Evolutionary conservation across 148 eudicot genomes (phyloP).

Genomic region (Rhododendron mucronatum): DNA sequence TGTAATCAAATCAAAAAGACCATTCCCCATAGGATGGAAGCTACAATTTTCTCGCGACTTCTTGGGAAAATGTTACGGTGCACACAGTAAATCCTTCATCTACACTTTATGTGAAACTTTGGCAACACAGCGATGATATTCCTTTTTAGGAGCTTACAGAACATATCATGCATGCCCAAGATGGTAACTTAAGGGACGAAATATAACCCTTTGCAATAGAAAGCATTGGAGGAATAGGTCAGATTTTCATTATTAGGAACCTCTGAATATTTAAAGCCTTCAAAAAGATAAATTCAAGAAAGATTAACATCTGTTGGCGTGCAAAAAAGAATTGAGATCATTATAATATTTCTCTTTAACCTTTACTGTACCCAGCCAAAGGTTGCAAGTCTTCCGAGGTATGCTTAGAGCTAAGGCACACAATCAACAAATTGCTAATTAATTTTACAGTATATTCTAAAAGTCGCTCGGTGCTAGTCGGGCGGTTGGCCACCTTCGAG

Average conservation of each 20-base stretch:
- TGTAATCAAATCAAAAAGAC: neutral
- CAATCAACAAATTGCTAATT: neutral
- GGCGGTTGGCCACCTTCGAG: too few relatives aligned
- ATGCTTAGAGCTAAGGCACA: neutral
- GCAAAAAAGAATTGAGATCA: neutral
- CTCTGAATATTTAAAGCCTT: neutral
- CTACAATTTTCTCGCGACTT: neutral
- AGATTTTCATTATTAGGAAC: neutral
- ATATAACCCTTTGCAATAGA: neutral
- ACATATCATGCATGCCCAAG: neutral
- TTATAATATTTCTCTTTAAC: too few relatives aligned
- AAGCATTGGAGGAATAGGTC: neutral
- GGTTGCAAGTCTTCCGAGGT: neutral
- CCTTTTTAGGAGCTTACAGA: neutral
- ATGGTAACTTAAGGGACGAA: neutral
- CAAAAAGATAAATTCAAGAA: neutral
- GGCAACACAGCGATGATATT: neutral
- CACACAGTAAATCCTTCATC: neutral
- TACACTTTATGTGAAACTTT: neutral
- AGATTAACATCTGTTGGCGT: neutral
- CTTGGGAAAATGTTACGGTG: neutral
- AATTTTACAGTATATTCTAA: neutral
- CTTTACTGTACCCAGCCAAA: neutral
- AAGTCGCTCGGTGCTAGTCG: too few relatives aligned
- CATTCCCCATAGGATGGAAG: neutral